Percentiles rank a stretch among this genome's conserved stretches.
phyloP scores from a whole-genome alignment of 192 early-diverging fungal species.

The Coemansia sp. region DNA sequence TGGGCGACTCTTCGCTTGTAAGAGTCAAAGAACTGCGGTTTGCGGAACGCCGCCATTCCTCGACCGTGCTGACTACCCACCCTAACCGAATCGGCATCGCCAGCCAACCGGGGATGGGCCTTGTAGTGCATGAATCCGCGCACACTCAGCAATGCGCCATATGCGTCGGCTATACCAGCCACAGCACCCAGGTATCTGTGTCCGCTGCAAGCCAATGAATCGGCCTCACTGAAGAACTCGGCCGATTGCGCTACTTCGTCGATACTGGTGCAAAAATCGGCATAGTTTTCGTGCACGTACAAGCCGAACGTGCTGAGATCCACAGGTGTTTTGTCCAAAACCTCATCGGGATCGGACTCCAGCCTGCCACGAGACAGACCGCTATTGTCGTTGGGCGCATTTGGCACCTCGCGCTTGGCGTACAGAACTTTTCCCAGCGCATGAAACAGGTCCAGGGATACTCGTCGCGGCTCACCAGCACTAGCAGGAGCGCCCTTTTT shows the following conservation, averaged over 20 bases:
- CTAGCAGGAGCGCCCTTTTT: neutral
- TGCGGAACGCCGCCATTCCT: constrained; percentile 24
- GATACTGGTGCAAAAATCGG: constrained; percentile 48
- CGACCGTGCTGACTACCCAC: neutral
- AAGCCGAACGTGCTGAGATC: constrained; percentile 56
- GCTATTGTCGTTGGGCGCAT: neutral
- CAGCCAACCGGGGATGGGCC: constrained; percentile 11
- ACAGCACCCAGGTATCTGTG: neutral
- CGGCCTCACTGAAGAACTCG: constrained; percentile 55
- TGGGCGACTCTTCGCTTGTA: constrained; percentile 11
- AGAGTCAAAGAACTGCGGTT: constrained; percentile 38
- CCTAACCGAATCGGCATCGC: neutral
- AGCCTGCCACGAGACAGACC: constrained; percentile 15
- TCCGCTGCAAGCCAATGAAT: constrained; percentile 15
- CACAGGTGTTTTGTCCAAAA: constrained; percentile 56
- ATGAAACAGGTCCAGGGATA: constrained; percentile 59
- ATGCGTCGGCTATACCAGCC: constrained; percentile 8
- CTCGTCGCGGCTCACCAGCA: constrained; percentile 16
- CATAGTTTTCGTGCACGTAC: constrained; percentile 62
- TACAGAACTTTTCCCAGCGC: constrained; percentile 64
- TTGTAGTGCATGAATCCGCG: constrained; percentile 32
- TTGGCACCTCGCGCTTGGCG: constrained; percentile 51
- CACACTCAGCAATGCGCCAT: constrained; percentile 27
- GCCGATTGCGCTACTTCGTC: constrained; percentile 54
- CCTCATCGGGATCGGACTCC: constrained; percentile 35